Evolutionary conservation across 2,329 filamentous ascomycete species (phyloP).

Genomic region (Coniochaeta sp.): DNA sequence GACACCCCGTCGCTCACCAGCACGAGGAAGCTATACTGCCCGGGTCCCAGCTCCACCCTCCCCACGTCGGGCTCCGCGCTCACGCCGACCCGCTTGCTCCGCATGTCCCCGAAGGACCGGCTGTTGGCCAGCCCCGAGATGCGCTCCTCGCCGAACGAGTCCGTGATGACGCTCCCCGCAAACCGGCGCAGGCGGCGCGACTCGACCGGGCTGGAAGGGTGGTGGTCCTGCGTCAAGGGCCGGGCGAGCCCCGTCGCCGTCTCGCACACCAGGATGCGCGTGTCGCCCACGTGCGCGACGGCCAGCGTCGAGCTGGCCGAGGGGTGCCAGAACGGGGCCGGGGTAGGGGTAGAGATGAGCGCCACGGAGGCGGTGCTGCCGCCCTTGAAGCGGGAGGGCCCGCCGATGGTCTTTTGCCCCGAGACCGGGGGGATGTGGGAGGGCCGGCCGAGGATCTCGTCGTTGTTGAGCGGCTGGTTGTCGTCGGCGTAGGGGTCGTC

Average conservation of each 20-base stretch:
- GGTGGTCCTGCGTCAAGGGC: slow-evolving; percentile 84
- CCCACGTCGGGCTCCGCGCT: slow-evolving; percentile 88
- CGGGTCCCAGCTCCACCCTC: slow-evolving; percentile 69
- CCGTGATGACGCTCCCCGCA: slow-evolving; percentile 74
- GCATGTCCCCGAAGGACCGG: slow-evolving; percentile 87
- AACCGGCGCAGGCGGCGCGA: slow-evolving; percentile 77
- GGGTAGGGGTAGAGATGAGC: slow-evolving; percentile 85
- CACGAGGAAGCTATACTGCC: slow-evolving; percentile 83
- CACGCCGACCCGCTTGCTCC: slow-evolving; percentile 85
- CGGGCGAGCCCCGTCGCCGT: slow-evolving; percentile 74
- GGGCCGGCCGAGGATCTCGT: slow-evolving; percentile 69
- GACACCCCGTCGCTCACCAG: slow-evolving; percentile 85
- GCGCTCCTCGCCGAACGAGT: slow-evolving; percentile 95
- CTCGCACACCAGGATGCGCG: slow-evolving; percentile 81
- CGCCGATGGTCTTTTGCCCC: slow-evolving; percentile 57
- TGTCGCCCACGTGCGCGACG: slow-evolving; percentile 89
- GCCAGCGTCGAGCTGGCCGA: slow-evolving; percentile 75
- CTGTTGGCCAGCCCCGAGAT: slow-evolving; percentile 92
- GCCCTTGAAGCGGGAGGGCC: slow-evolving; percentile 74
- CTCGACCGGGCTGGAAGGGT: slow-evolving; percentile 81
- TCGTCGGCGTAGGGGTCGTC: slow-evolving; percentile 66
- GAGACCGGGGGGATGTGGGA: slow-evolving; percentile 45
- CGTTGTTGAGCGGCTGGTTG: slow-evolving; percentile 71
- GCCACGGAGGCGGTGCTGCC: slow-evolving; percentile 88
- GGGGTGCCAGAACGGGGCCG: slow-evolving; percentile 93